phyloP scores from a whole-genome alignment of 257 asterid species.

The Solanum microdontum region DNA sequence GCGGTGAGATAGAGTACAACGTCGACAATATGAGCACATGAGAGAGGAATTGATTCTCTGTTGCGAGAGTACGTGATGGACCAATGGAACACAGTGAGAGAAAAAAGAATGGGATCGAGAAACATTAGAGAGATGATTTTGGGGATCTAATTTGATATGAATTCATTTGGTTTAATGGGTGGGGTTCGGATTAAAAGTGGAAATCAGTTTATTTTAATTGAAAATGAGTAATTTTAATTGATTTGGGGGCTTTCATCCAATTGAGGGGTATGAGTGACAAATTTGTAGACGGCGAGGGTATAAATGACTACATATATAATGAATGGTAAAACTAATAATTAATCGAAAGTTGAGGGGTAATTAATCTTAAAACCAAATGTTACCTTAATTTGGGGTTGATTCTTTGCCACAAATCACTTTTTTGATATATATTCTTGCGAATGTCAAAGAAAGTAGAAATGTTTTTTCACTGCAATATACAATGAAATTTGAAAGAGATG shows the following conservation, averaged over 20 bases:
- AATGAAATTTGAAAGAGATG: no score
- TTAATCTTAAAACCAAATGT: no score
- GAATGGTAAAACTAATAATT: background rate
- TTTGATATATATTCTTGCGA: no score
- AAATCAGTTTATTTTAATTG: no score
- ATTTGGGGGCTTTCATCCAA: background rate
- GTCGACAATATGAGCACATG: background rate
- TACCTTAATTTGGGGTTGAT: no score
- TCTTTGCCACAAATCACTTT: no score
- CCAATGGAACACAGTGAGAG: background rate
- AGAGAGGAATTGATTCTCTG: background rate
- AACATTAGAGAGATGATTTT: background rate
- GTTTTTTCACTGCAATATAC: no score
- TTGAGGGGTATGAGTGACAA: background rate
- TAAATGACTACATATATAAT: background rate
- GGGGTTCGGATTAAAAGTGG: background rate
- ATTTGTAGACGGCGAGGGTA: background rate
- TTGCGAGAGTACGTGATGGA: background rate
- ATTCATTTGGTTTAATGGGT: background rate
- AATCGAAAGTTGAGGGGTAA: background rate
- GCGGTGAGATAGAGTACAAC: background rate
- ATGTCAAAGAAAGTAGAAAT: no score
- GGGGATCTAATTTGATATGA: background rate
- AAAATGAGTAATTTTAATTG: background rate
- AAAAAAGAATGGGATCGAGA: background rate